Conservation (phyloP, 257 asterid species). For the Scutellaria minor region DNA sequence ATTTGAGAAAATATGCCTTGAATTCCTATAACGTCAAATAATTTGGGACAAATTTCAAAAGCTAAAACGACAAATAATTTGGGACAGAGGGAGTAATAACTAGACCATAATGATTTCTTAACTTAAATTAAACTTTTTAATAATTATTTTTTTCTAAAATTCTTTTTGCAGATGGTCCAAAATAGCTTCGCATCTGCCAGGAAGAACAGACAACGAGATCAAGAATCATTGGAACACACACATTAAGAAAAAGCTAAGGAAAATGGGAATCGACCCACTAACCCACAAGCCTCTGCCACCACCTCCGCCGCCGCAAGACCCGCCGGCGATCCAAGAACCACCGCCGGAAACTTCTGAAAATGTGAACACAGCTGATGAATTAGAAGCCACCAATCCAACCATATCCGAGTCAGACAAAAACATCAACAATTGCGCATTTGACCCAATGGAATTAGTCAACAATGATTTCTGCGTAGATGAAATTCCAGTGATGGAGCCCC, state of each 20-base stretch:
- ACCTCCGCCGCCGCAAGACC: constrained; percentile 19
- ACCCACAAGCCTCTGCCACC: constrained; percentile 83
- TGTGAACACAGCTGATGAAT: background rate
- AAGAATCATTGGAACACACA: constrained; percentile 98
- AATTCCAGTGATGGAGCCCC: constrained; percentile 72
- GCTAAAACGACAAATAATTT: too few relatives aligned
- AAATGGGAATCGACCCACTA: constrained; percentile 90
- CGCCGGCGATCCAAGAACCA: constrained; percentile 8
- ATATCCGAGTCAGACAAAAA: background rate
- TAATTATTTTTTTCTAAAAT: background rate
- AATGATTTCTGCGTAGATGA: constrained; percentile 75
- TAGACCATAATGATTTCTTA: background rate
- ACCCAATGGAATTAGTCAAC: constrained; percentile 47
- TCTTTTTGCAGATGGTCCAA: constrained; percentile 75
- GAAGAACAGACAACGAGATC: constrained; percentile 95
- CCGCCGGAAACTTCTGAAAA: background rate
- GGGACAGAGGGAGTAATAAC: too few relatives aligned
- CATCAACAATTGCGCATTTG: constrained; percentile 1
- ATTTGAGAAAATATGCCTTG: too few relatives aligned
- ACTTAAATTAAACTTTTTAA: background rate
- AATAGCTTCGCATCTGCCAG: constrained; percentile 96
- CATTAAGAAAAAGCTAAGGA: constrained; percentile 80
- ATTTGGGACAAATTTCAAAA: too few relatives aligned
- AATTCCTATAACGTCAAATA: too few relatives aligned
- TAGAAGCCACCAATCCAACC: background rate